A percentile compares a stretch with the other conserved stretches of the same genome.
These are phyloP conservation scores for Pichia sporocuriosa DNA, from an alignment of 805 yeast species.

Conservation along the genomic window DNA sequence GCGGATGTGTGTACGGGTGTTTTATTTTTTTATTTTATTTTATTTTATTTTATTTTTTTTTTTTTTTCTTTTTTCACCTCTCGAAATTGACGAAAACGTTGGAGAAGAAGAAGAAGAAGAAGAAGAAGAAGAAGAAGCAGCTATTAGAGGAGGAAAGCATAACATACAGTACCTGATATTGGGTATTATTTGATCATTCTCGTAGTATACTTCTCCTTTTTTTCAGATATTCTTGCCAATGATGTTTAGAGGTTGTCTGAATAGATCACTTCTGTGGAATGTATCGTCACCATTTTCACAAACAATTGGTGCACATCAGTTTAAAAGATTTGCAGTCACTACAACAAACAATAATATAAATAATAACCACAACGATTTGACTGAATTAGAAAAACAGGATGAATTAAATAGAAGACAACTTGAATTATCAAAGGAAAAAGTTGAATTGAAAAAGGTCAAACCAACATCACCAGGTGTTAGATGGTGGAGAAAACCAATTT, in stretches of 20 bases:
- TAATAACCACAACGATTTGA: conserved; percentile 33
- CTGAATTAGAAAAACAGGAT: conserved; percentile 78
- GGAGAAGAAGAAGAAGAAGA: too few relatives aligned
- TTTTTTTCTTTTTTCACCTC: too few relatives aligned
- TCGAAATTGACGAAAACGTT: too few relatives aligned
- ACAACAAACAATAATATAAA: neutral
- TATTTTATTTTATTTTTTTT: too few relatives aligned
- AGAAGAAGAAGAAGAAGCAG: too few relatives aligned
- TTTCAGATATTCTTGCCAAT: neutral
- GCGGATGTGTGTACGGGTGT: neutral
- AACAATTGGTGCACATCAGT: neutral
- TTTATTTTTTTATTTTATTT: too few relatives aligned
- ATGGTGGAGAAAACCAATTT: conserved; percentile 84
- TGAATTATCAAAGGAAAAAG: conserved; percentile 62
- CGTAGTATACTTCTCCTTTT: neutral
- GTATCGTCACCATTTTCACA: neutral
- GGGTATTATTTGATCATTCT: too few relatives aligned
- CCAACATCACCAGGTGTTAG: conserved; percentile 83
- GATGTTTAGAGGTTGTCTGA: neutral
- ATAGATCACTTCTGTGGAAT: neutral
- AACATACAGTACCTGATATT: too few relatives aligned
- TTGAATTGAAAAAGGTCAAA: conserved; percentile 65
- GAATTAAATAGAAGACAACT: conserved; percentile 63
- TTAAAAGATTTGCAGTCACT: conserved; percentile 16
- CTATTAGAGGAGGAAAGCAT: too few relatives aligned